Percentiles rank a stretch among this genome's conserved stretches.
Conservation (phyloP, 1,139 yeast species). For the Candida labiduridarum region DNA sequence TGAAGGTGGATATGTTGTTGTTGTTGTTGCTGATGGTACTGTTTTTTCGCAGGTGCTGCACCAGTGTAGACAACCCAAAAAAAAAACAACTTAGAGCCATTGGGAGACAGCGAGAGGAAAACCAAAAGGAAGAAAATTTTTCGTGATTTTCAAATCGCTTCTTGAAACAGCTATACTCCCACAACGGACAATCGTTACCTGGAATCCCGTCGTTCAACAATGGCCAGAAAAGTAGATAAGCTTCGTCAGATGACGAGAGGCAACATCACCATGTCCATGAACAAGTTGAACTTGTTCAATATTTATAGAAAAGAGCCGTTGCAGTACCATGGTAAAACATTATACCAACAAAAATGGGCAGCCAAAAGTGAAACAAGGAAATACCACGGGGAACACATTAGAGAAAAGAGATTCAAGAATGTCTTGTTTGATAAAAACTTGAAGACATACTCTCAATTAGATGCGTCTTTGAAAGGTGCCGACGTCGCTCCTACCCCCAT, state of each 20-base stretch:
- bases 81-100: not conserved
- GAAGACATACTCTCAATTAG: constrained; percentile 83
- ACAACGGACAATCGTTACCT: too few relatives aligned
- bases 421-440: constrained; percentile 66
- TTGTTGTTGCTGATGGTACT: too few relatives aligned
- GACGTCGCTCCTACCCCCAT: constrained; percentile 69
- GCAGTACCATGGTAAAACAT: constrained; percentile 55
- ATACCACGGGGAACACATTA: constrained; percentile 92
- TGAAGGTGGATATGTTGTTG: too few relatives aligned
- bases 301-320: constrained; percentile 67
- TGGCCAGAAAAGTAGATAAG: constrained; percentile 66
- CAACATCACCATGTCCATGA: constrained; percentile 87
- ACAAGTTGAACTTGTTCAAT: constrained; percentile 89
- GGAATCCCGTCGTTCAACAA: constrained; percentile 17
- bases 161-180: not conserved
- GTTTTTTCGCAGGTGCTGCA: too few relatives aligned
- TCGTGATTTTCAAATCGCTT: too few relatives aligned
- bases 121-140: not conserved
- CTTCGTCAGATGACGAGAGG: constrained; percentile 67
- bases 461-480: constrained; percentile 70
- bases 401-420: constrained; percentile 80
- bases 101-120: not conserved
- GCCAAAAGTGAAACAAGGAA: constrained; percentile 92
- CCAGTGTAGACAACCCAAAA: too few relatives aligned
- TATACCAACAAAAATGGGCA: constrained; percentile 89